Conservation (phyloP, 2,329 filamentous ascomycete genomes). For the Epichloe amarillans region DNA sequence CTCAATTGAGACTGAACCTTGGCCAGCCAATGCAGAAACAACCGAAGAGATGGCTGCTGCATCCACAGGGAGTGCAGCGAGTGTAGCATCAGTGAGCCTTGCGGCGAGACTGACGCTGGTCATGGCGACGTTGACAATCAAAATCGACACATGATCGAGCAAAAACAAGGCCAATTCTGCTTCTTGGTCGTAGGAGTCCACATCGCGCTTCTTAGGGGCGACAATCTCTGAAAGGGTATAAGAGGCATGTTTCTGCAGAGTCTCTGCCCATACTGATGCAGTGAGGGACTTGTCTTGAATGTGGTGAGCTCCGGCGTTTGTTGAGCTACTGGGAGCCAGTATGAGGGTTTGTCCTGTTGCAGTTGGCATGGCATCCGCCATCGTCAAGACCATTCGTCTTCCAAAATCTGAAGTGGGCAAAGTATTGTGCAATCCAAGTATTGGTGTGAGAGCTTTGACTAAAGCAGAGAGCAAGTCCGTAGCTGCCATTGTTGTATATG, state of each 20-base stretch:
- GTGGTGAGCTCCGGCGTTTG: neutral
- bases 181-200: neutral
- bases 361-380: neutral
- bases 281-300: neutral
- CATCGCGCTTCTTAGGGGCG: neutral
- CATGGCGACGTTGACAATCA: constrained; percentile 9
- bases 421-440: neutral
- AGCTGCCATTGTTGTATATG: neutral
- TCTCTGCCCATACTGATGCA: neutral
- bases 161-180: constrained; percentile 6
- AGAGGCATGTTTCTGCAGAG: neutral
- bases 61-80: constrained; percentile 10
- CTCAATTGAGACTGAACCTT: constrained; percentile 6
- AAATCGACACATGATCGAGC: constrained; percentile 8
- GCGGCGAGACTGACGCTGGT: constrained; percentile 10
- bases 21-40: constrained; percentile 8
- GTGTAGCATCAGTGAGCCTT: constrained; percentile 11
- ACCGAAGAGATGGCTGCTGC: constrained; percentile 7
- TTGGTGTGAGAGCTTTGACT: constrained; percentile 6
- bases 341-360: neutral
- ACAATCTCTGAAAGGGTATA: neutral
- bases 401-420: neutral
- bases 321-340: neutral
- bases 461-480: constrained; percentile 8
- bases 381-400: neutral